These are phyloP conservation scores for Euptelea pleiosperma DNA, from an alignment of 164 flowering plant species.

Conservation along the genomic window DNA sequence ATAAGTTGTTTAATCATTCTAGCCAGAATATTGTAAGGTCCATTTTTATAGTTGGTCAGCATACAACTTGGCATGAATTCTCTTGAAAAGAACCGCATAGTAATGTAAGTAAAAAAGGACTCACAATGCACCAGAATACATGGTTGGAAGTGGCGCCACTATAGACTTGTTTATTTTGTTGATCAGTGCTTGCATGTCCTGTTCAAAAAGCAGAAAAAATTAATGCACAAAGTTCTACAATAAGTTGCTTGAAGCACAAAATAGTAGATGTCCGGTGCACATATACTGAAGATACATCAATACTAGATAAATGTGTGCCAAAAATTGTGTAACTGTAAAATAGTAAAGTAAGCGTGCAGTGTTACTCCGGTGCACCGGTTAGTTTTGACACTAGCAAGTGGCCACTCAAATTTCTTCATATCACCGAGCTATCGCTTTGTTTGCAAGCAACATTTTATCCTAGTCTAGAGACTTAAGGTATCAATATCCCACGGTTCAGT, in stretches of 20 bases:
- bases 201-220: constrained; percentile 27
- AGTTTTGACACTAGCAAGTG: background rate
- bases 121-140: constrained; percentile 90
- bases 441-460: too few species aligned
- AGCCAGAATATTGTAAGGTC: background rate
- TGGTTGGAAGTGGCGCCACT: constrained; percentile 89
- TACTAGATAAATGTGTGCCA: background rate
- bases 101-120: constrained; percentile 17
- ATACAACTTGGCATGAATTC: background rate
- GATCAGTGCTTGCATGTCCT: constrained; percentile 98
- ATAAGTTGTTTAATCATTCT: background rate
- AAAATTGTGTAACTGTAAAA: background rate
- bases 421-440: too few species aligned
- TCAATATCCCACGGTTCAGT: too few species aligned
- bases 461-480: too few species aligned
- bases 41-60: background rate
- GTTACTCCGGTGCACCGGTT: background rate
- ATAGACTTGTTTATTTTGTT: constrained; percentile 93
- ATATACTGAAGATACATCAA: background rate
- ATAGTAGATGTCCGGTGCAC: too few species aligned
- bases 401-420: too few species aligned
- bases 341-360: background rate
- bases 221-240: background rate
- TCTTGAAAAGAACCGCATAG: too few species aligned
- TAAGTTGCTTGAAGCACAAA: background rate